phyloP scores from a whole-genome alignment of 2,329 filamentous ascomycete species.

The Arthrobotrys iridis region DNA sequence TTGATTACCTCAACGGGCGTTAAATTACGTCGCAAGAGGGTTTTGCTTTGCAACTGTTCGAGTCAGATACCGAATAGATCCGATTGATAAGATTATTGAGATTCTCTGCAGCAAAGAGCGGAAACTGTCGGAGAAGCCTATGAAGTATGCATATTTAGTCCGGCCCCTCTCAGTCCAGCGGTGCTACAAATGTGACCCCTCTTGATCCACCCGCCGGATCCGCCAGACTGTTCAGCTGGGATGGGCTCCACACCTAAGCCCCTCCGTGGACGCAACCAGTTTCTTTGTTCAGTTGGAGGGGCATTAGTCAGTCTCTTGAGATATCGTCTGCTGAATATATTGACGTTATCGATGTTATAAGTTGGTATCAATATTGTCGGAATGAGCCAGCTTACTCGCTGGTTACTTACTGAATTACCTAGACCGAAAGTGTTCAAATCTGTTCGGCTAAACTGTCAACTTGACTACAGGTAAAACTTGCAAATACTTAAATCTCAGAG shows the following conservation, averaged over 20 bases:
- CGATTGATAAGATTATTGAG: conserved; percentile 49
- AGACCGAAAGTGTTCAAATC: not conserved
- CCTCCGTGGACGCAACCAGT: conserved; percentile 25
- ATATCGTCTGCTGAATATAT: not conserved
- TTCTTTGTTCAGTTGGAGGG: not conserved
- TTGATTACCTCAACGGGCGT: not conserved
- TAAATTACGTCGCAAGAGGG: not conserved
- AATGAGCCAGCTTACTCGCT: not conserved
- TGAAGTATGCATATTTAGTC: not conserved
- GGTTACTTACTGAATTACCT: not conserved
- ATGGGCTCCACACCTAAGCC: conserved; percentile 23
- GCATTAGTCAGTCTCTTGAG: not conserved
- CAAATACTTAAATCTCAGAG: too few species aligned
- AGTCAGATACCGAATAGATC: conserved; percentile 13
- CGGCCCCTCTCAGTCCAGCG: too few species aligned
- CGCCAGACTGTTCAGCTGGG: not conserved
- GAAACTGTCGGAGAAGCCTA: conserved; percentile 12
- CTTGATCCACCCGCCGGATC: not conserved
- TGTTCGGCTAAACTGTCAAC: too few species aligned
- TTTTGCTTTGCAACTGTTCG: not conserved
- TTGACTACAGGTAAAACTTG: too few species aligned
- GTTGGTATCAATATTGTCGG: not conserved
- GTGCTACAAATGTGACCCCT: conserved; percentile 5
- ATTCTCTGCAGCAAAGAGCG: not conserved
- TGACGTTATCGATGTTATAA: not conserved